A percentile compares a stretch with the other conserved stretches of the same genome.
phyloP scores from a whole-genome alignment of 495 filamentous ascomycete species.

The Aspergillus ellipticus region DNA sequence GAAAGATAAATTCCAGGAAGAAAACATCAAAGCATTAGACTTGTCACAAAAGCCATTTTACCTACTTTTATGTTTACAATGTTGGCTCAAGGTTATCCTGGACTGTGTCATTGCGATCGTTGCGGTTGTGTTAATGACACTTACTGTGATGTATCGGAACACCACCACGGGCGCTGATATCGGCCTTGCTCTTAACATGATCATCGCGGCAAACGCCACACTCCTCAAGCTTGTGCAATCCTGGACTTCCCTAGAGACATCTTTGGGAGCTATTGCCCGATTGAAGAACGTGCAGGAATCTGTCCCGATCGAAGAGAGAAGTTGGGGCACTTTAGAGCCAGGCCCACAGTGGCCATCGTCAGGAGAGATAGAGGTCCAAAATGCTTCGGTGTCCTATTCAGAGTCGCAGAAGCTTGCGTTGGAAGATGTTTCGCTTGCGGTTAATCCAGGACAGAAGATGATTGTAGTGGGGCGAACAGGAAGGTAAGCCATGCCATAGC shows the following conservation, averaged over 20 bases:
- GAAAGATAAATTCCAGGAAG: not conserved
- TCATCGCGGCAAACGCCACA: not conserved
- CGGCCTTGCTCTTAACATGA: not conserved
- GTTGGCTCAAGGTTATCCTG: not conserved
- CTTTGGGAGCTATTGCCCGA: not conserved
- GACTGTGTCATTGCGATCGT: not conserved
- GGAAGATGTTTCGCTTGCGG: not conserved
- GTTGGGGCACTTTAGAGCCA: not conserved
- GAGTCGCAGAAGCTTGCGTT: not conserved
- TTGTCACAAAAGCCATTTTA: not conserved
- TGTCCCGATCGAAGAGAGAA: not conserved
- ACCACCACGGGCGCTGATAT: not conserved
- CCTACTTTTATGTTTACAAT: not conserved
- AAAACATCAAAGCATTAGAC: not conserved
- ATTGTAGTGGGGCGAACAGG: not conserved
- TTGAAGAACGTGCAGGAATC: not conserved
- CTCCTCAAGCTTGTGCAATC: not conserved
- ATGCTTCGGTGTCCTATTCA: not conserved
- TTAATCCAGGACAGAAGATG: not conserved
- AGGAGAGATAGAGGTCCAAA: not conserved
- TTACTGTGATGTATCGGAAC: not conserved
- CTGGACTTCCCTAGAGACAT: not conserved
- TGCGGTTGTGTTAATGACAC: not conserved
- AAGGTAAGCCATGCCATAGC: not conserved
- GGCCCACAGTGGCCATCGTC: not conserved